Evolutionary conservation across 164 flowering plant genomes (phyloP).

Genomic region (Nymphaea thermarum): DNA sequence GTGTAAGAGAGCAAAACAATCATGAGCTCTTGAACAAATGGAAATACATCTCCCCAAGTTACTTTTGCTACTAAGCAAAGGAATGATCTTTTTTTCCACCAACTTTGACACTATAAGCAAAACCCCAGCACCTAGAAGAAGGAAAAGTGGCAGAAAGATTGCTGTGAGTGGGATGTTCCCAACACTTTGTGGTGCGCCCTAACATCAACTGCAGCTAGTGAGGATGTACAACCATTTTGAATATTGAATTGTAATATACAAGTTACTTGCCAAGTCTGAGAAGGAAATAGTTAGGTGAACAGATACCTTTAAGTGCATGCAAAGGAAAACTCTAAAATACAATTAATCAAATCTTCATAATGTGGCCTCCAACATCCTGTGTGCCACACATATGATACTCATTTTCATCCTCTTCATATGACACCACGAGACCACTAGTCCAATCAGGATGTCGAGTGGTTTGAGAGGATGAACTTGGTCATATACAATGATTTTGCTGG

Average conservation of each 20-base stretch:
- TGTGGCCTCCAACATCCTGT: constrained; percentile 83
- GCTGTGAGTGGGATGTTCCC: constrained; percentile 38
- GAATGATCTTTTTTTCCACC: constrained; percentile 59
- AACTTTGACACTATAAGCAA: constrained; percentile 53
- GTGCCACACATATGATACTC: constrained; percentile 43
- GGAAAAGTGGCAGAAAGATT: constrained; percentile 61
- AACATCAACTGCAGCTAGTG: constrained; percentile 10
- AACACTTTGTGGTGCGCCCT: constrained; percentile 74
- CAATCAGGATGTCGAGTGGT: constrained; percentile 54
- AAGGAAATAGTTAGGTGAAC: not conserved
- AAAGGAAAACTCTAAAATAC: constrained; percentile 64
- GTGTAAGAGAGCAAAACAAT: constrained; percentile 60
- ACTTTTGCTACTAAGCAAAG: constrained; percentile 35
- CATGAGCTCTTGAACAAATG: constrained; percentile 37
- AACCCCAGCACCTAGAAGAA: constrained; percentile 74
- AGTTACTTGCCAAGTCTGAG: not conserved
- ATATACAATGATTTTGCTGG: constrained; percentile 31
- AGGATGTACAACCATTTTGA: not conserved
- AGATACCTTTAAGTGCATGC: constrained; percentile 79
- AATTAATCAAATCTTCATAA: constrained; percentile 78
- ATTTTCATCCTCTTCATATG: constrained; percentile 44
- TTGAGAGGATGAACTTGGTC: constrained; percentile 41
- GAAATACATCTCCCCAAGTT: constrained; percentile 33
- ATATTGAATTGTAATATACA: not conserved
- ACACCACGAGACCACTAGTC: constrained; percentile 54